These are phyloP conservation scores for Talaromyces proteolyticus DNA, from an alignment of 495 filamentous ascomycete species.

Conservation along the genomic window DNA sequence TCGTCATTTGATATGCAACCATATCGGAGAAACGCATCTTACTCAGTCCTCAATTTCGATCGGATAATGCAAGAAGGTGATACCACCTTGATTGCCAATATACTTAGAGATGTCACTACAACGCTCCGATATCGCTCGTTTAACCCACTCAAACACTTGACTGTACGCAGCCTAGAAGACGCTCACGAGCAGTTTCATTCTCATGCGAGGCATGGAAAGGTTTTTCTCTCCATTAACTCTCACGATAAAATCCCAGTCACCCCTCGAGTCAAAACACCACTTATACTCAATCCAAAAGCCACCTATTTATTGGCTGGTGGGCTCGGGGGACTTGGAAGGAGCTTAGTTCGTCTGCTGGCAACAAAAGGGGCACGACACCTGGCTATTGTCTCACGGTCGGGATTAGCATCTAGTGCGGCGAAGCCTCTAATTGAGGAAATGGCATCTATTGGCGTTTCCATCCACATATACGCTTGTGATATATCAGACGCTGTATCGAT, in stretches of 20 bases:
- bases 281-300: conserved; percentile 4
- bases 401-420: conserved; percentile 1
- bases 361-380: conserved; percentile 18
- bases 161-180: too few species aligned
- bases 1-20: conserved; percentile 14
- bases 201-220: neutral
- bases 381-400: conserved; percentile 16
- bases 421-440: conserved; percentile 6
- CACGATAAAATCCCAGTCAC: neutral
- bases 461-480: neutral
- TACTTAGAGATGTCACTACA: neutral
- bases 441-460: neutral
- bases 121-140: too few species aligned
- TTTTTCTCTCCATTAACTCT: neutral
- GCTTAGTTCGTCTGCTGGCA: conserved; percentile 14
- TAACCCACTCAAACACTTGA: too few species aligned
- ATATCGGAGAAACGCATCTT: conserved; percentile 26
- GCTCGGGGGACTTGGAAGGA: conserved; percentile 19
- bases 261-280: conserved; percentile 8
- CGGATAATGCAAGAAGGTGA: conserved; percentile 17
- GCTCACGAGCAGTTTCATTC: too few species aligned
- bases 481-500: neutral
- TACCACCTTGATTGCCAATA: neutral
- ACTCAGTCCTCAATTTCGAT: conserved; percentile 35
- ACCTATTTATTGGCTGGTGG: conserved; percentile 27